Evolutionary conservation across 495 filamentous ascomycete species (phyloP), one percentile per base, ranked within the genome.

Genomic region (Trichoderma orchidacearum): DNA sequence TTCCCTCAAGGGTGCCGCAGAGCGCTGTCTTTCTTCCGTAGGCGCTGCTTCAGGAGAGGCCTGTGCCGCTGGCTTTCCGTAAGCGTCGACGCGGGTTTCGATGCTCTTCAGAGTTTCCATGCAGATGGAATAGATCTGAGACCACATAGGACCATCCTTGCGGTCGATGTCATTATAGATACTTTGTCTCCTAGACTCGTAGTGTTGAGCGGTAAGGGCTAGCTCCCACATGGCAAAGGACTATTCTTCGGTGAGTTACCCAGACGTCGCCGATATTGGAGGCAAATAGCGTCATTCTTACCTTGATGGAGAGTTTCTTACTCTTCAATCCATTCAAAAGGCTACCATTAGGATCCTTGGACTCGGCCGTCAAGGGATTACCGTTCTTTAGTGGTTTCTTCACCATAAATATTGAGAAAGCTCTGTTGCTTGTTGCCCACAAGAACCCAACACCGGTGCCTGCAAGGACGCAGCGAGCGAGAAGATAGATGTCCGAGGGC

Each of bases 201-300:
- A 89, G 30, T 81, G 80, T 53, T 85, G 76, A 51, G 87, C 83
- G 59, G 96, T 94, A 56, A 85, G 77, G 29, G 79, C 77, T 18
- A 97, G 75, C 66, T 98, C 93, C 87, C 90, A 94, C 72, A 95
- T 89, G 25, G 93, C 92, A 66, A 92, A 92, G 3, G 80, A 72
- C 72, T 89, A 55, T 30, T 23, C 30, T 3, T 3, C 18, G 2
- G 18, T 35, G 8, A 55, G 53, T 2, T 11, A 55, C 11, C 1
- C 4, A 51, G 41, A 53, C 12, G 28, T 17, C 31, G 2, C 28
- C 7, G 5, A 25, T 30, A 9, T 29, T 18, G 15, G 25, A 6
- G 8, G 3, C 9, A 29, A 11, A 30, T 21, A 30, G 41, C 31
- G 11, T 41, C 41, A 58, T 56, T 61, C 72, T 62, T 73, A 78